These are phyloP conservation scores for Sutorius eximius DNA, from an alignment of 1,284 basidiomycete species.

Conservation along the genomic window DNA sequence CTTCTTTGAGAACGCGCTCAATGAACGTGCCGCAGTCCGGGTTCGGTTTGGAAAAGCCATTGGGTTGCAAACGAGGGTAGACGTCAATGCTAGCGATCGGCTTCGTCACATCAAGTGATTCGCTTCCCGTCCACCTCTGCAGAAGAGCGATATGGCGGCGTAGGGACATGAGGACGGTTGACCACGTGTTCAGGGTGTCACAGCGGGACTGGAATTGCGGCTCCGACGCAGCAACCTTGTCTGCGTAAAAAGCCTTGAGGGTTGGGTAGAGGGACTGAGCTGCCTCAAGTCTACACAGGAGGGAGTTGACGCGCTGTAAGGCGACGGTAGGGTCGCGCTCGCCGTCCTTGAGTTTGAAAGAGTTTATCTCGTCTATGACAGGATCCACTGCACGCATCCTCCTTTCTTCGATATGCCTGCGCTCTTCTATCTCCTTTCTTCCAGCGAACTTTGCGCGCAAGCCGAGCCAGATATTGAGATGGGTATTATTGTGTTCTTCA, in stretches of 20 bases:
- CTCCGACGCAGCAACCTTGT: slow-evolving; percentile 72
- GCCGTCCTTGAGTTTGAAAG: slow-evolving; percentile 59
- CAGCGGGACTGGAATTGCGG: slow-evolving; percentile 72
- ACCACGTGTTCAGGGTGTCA: slow-evolving; percentile 89
- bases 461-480: slow-evolving; percentile 84
- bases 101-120: slow-evolving; percentile 84
- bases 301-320: slow-evolving; percentile 67
- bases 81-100: slow-evolving; percentile 64
- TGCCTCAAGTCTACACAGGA: slow-evolving; percentile 80
- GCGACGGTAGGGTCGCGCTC: slow-evolving; percentile 51
- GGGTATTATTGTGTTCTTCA: slow-evolving; percentile 67
- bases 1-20: slow-evolving; percentile 94
- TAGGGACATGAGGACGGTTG: slow-evolving; percentile 76
- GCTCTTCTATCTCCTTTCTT: slow-evolving; percentile 81
- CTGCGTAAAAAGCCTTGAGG: slow-evolving; percentile 75
- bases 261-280: slow-evolving; percentile 88
- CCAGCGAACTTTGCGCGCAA: slow-evolving; percentile 86
- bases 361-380: slow-evolving; percentile 80
- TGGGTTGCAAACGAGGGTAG: slow-evolving; percentile 26
- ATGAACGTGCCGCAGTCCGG: slow-evolving; percentile 79
- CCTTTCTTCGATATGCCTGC: slow-evolving; percentile 78
- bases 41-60: slow-evolving; percentile 41
- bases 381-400: slow-evolving; percentile 78
- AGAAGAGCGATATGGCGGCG: slow-evolving; percentile 77
- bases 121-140: slow-evolving; percentile 89